Evolutionary conservation across 2,329 filamentous ascomycete genomes (phyloP), one percentile per base, ranked within the genome.

Genomic region (Apiospora phragmitis): DNA sequence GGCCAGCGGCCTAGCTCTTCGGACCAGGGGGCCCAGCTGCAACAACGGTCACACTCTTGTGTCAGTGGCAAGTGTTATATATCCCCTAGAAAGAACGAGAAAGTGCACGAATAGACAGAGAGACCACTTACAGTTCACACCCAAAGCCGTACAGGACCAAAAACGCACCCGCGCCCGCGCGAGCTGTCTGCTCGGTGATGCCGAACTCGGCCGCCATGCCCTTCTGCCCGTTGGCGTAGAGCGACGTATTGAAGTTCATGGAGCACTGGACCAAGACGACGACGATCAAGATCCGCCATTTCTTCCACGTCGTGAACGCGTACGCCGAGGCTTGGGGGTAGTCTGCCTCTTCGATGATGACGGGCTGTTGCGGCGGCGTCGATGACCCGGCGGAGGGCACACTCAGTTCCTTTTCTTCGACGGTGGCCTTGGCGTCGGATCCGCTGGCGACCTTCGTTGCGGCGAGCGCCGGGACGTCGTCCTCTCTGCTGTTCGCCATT

Each of bases 241-340:
- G 80, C 11, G 84, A 84, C 0, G 86, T 84, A 74, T 88, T 88
- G 75, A 86, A 84, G 76, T 88, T 89, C 86, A 89, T 89, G 18
- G 85, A 87, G 32, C 85, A 83, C 72, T 88, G 86, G 11, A 88
- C 84, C 49, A 84, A 77, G 77, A 88, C 87, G 74, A 88, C 85
- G 72, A 85, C 81, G 35, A 78, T 79, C 45, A 89, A 80, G 68
- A 87, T 85, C 71, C 78, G 78, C 87, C 87, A 89, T 76, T 88
- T 88, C 74, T 85, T 86, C 79, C 78, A 80, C 5, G 76, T 75
- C 0, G 85, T 77, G 75, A 82, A 88, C 26, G 76, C 75, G 74
- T 82, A 85, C 12, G 82, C 86, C 1, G 87, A 83, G 32, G 79
- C 76, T 21, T 83, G 77, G 68, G 87, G 86, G 76, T 83, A 83